Evolutionary conservation across 2,329 filamentous ascomycete genomes (phyloP), one percentile per base, ranked within the genome.

Genomic region (Pseudodiploospora longispora): DNA sequence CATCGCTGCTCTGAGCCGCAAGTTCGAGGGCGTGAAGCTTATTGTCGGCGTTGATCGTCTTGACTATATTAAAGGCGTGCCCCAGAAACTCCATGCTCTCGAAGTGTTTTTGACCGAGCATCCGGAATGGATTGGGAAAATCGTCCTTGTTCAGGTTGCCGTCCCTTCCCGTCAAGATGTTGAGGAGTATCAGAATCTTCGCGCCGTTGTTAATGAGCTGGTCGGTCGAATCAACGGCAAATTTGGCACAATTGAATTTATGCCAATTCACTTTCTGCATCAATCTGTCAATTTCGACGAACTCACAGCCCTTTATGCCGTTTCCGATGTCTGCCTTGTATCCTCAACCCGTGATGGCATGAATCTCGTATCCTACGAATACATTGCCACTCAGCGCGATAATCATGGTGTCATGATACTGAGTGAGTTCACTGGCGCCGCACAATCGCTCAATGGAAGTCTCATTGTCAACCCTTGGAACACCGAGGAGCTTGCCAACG

Each of bases 401-500:
- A 83, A 88, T 41, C 88, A 97, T 60, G 93, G 93, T 47, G 85
- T 88, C 49, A 84, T 98, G 79, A 90, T 98, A 44, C 78, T 98
- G 30, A 96, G 90, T 39, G 93, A 98, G 63, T 97, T 98, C 60
- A 90, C 93, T 0, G 93, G 93, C 36, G 93, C 93, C 6, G 91
- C 93, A 1, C 93, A 97, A 66, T 93, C 86, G 50, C 75, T 98
- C 46, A 96, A 95, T 54, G 91, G 91, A 48, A 89, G 87, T 55
- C 74, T 97, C 41, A 90, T 97, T 43, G 87, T 97, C 59, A 98
- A 98, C 66, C 93, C 93, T 1, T 98, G 93, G 93, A 97, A 97
- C 63, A 96, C 90, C 0, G 90, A 96, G 60, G 91, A 97, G 64
- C 73, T 97, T 33, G 90, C 91, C 35, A 87, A 89, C 56, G 87